Evolutionary conservation across 768 basidiomycete species (phyloP), one percentile per base, ranked within the genome.

Genomic region (Termitomyces eurrhizus): DNA sequence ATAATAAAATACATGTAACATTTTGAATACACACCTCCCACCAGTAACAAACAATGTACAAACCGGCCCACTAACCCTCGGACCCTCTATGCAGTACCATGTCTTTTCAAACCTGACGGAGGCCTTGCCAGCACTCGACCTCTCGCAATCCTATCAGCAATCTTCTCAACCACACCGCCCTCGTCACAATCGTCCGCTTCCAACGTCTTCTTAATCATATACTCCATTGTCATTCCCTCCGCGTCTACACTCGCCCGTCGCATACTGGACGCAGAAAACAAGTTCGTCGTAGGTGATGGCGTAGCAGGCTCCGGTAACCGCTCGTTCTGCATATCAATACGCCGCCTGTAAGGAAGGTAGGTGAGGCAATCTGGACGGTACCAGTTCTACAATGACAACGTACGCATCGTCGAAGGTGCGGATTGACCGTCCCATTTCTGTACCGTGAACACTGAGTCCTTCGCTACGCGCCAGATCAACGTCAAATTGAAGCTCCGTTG

Each of bases 401-500:
- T 66, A 90, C 86, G 90, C 90, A 62, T 92, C 89, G 67, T 83
- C 87, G 74, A 92, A 93, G 60, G 74, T 86, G 59, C 80, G 83
- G 70, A 93, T 90, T 61, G 80, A 80, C 61, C 79, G 77, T 62
- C 80, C 78, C 65, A 88, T 78, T 62, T 83, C 82, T 57, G 80
- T 73, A 36, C 83, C 83, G 52, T 86, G 84, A 37, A 88, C 88
- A 36, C 79, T 80, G 33, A 92, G 83, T 59, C 80, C 82, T 68
- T 88, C 84, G 8, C 65, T 66, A 44, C 63, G 69, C 16, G 70
- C 66, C 11, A 66, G 54, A 33, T 64, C 61, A 46, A 69, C 77
- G 54, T 77, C 75, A 7, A 72, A 66, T 39, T 76, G 73, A 16
- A 93, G 77, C 69, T 93, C 91, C 2, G 90, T 84, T 3, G 84